Evolutionary conservation across 345 rosid genomes (phyloP).

Genomic region (Salix suchowensis): DNA sequence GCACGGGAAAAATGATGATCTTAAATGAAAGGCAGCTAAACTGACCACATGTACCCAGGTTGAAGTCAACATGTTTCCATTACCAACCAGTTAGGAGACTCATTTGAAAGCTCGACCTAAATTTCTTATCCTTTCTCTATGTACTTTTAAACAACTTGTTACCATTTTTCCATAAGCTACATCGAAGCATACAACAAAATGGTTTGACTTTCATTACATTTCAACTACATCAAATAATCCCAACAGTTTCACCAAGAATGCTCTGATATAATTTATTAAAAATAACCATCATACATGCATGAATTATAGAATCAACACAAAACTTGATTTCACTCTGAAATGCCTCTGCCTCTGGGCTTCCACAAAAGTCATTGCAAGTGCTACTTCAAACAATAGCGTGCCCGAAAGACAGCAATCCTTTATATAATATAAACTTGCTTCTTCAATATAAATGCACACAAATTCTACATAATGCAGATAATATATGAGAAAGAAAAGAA

Average conservation of each 20-base stretch:
- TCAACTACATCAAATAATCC: constrained; percentile 17
- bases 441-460: not conserved
- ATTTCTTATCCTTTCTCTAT: constrained; percentile 3
- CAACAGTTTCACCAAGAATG: not conserved
- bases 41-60: constrained; percentile 5
- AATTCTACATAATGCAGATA: constrained; percentile 6
- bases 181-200: constrained; percentile 1
- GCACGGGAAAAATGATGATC: constrained; percentile 2
- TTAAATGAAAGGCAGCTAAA: not conserved
- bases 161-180: not conserved
- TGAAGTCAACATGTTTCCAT: constrained; percentile 5
- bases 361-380: constrained; percentile 2
- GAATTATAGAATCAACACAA: constrained; percentile 4
- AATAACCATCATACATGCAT: not conserved
- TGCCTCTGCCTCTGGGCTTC: not conserved
- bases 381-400: constrained; percentile 1
- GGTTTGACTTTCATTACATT: constrained; percentile 19
- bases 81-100: not conserved
- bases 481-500: constrained; percentile 6
- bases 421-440: constrained; percentile 8
- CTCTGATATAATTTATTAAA: not conserved
- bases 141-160: constrained; percentile 1
- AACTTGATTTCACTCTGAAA: constrained; percentile 15
- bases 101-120: not conserved
- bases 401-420: not conserved